These are phyloP conservation scores for Neurospora sublineolata DNA, from an alignment of 495 filamentous ascomycete species.

Conservation along the genomic window DNA sequence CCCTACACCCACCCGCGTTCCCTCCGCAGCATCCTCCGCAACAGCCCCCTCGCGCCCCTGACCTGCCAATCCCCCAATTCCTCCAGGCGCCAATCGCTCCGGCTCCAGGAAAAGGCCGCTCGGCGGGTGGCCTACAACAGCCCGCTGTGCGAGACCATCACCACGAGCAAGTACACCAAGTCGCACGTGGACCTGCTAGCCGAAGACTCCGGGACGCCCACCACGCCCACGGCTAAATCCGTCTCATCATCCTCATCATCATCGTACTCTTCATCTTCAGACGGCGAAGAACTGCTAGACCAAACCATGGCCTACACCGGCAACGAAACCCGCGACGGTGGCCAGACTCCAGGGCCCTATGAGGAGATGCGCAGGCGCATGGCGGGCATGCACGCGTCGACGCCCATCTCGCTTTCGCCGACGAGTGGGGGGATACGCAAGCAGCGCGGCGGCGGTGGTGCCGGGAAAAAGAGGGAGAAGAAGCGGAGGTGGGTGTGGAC, in stretches of 20 bases:
- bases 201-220: conserved; percentile 36
- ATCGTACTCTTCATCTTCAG: conserved; percentile 13
- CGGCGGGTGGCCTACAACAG: conserved; percentile 43
- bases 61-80: conserved; percentile 34
- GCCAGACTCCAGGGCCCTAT: conserved; percentile 44
- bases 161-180: conserved; percentile 40
- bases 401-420: conserved; percentile 18
- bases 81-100: conserved; percentile 33
- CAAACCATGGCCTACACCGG: conserved; percentile 35
- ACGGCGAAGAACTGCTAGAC: conserved; percentile 28
- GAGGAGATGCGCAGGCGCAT: conserved; percentile 46
- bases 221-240: conserved; percentile 22
- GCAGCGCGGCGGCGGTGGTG: conserved; percentile 13
- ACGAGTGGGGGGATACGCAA: conserved; percentile 28
- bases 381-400: conserved; percentile 30
- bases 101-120: conserved; percentile 35
- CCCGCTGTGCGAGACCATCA: conserved; percentile 43
- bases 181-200: conserved; percentile 44
- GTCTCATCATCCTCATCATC: conserved; percentile 3
- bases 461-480: conserved; percentile 34
- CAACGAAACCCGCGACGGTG: conserved; percentile 40
- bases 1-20: conserved; percentile 58
- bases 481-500: conserved; percentile 44
- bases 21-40: conserved; percentile 64
- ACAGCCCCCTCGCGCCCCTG: conserved; percentile 52